Evolutionary conservation across 495 filamentous ascomycete genomes (phyloP), one percentile per base, ranked within the genome.

Genomic region (Lichenothelia convexa): DNA sequence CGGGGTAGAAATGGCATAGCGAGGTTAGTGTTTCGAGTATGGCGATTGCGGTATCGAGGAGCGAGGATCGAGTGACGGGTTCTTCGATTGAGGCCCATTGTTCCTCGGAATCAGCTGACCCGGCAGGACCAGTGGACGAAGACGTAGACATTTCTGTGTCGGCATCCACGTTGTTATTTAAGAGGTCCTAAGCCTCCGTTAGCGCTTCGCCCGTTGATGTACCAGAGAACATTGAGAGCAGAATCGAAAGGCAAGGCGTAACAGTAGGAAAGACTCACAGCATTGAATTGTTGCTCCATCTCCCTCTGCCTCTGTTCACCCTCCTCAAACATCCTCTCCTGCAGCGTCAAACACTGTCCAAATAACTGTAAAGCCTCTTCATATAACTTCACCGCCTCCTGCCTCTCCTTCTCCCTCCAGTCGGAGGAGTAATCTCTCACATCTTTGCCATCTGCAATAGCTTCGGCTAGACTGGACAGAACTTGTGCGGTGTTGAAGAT

Each of bases 401-500:
- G 44, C 40, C 1, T 11, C 30, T 13, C 24, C 11, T 18, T 7
- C 8, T 4, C 20, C 31, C 2, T 51, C 5, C 59, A 60, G 37
- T 58, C 53, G 39, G 50, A 46, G 8, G 55, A 48, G 17, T 56
- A 51, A 16, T 61, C 55, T 5, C 67, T 64, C 6, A 38, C 63
- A 20, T 53, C 56, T n/a, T n/a, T n/a, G n/a, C n/a, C n/a, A 27
- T 74, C 68, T 2, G 62, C 53, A 3, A 74, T 48, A 2, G 53
- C 55, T 53, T 81, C 76, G 4, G 68, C 71, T 17, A 80, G 51
- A 44, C 69, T 74, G 3, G 67, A 73, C 13, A 79, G 58, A 7
- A 78, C 70, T 55, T 80, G 76, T 7, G 61, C 70, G 7, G 67
- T 75, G 47, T 82, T 82, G 60, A 79, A 81, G 7, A 78, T 54